Conservation (phyloP, 768 basidiomycete genomes). For the Phlebiopsis flavidoalba region DNA sequence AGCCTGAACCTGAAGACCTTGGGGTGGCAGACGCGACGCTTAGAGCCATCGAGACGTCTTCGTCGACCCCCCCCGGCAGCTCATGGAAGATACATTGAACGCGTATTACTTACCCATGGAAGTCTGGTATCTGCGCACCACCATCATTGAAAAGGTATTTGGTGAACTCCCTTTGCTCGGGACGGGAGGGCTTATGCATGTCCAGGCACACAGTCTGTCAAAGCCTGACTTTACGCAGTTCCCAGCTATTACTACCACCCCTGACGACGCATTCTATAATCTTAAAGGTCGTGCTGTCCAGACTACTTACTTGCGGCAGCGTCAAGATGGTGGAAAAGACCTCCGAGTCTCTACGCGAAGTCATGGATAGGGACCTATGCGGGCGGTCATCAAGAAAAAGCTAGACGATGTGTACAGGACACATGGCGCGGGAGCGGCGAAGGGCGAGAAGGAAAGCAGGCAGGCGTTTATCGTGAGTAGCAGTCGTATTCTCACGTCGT, state of each 20-base stretch:
- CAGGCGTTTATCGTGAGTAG: constrained; percentile 74
- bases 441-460: constrained; percentile 75
- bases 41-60: constrained; percentile 42
- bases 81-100: constrained; percentile 63
- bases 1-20: neutral
- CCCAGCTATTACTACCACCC: constrained; percentile 67
- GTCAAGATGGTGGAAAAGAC: constrained; percentile 51
- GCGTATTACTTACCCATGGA: constrained; percentile 88
- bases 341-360: constrained; percentile 57
- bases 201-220: constrained; percentile 84
- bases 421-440: constrained; percentile 37
- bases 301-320: constrained; percentile 77
- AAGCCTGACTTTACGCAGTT: constrained; percentile 60
- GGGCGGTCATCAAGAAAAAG: constrained; percentile 73
- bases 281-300: constrained; percentile 74
- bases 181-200: neutral
- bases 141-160: constrained; percentile 75
- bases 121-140: constrained; percentile 82
- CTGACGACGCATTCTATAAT: constrained; percentile 97
- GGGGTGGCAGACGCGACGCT: constrained; percentile 13
- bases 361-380: constrained; percentile 83
- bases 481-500: neutral
- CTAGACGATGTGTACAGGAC: constrained; percentile 84
- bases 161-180: neutral
- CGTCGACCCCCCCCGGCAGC: constrained; percentile 45